Evolutionary conservation across 1,139 yeast species (phyloP), one percentile per base, ranked within the genome.

Genomic region (Spencermartinsiella ligniputridi): DNA sequence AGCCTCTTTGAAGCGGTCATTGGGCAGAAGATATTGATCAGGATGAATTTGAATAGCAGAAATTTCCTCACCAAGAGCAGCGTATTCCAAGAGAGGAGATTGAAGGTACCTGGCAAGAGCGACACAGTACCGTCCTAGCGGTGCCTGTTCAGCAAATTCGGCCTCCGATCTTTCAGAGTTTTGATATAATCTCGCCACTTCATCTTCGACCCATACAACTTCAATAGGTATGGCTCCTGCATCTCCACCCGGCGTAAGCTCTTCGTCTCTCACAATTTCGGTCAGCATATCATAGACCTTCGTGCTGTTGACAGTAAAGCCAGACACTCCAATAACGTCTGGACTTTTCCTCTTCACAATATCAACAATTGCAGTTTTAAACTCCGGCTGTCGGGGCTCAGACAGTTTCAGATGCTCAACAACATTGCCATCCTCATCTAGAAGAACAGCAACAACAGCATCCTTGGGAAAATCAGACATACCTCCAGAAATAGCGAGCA

Each of bases 81-180:
- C 80, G 61, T 90, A 92, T 63, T 94, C 99, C 56, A 87, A 68
- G 45, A 92, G 65, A 5, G 99, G 98, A 45, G 86, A 83, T 67
- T 94, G 98, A 45, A 87, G 76, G 62, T 87, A 92, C 53, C 97
- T 79, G 3, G 95, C 97, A 51, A 92, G 72, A 1, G 90, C 96
- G 53, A 90, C 79, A 64, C 95, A 83, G 67, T 90, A 92, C 54
- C 85, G 79, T n/a, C 83, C 82, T 49, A 89, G 73, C 1, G 87
- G 75, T 1, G 96, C 82, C 53, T 86, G 85, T 58, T 87, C 96
- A n/a, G 96, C 81, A 62, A 85, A 86, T 62, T 92, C 97, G 37
- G 74, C 71, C 12, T 68, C 68, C 0, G 96, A 95, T 50, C 90
- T 75, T 30, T 73, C 77, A 0, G 96, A 86, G 58, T 83, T 79